Base-by-base conservation (phyloP, 495 filamentous ascomycete species). In the Xylaria bambusicola region DNA sequence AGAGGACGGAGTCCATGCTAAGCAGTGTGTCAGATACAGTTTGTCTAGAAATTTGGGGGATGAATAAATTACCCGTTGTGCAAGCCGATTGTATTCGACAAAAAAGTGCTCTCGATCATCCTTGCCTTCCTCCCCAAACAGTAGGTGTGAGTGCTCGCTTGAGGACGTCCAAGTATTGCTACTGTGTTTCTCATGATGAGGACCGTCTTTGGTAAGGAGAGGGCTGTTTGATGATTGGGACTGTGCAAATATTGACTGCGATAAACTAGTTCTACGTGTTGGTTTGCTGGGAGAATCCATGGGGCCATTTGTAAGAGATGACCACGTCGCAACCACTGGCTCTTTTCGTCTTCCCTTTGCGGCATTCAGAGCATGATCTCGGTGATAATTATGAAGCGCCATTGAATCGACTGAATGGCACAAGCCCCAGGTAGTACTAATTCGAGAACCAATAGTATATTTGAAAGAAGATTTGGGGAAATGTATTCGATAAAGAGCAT, bases 41-140 rank as follows among this genome's bases (percentile, higher is more conserved):
- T 46, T 56, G 1, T 17, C 10, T 35, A 3, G 21, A 7, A 20
- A 20, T 31, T 29, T 17, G n/a, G 12, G n/a, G 0, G 13, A 5
- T 15, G 4, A 31, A 23, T 0, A 12, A 51, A 23, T 15, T 41
- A 82, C 80, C 73, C 77, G 80, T 40, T 69, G 71, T 3, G 83
- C 84, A 8, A 86, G 71, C 18, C 73, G 67, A 62, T 86, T 86
- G 57, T 84, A 86, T 63, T 84, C 76, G 6, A 72, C 44, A 6
- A 81, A 62, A 57, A 81, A 84, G 21, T 68, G 63, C 9, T 63
- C 56, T 36, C 75, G 74, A 33, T 75, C 66, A 20, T 78, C 71
- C 20, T 73, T 62, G 33, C 77, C 76, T 42, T 81, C 76, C 6
- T 66, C 58, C 23, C 80, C 78, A 2, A 65, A 67, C 3, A 69